Percentiles rank a stretch among this genome's conserved stretches.
phyloP scores from a whole-genome alignment of 2,329 filamentous ascomycete species.

The Cercospora sesami region DNA sequence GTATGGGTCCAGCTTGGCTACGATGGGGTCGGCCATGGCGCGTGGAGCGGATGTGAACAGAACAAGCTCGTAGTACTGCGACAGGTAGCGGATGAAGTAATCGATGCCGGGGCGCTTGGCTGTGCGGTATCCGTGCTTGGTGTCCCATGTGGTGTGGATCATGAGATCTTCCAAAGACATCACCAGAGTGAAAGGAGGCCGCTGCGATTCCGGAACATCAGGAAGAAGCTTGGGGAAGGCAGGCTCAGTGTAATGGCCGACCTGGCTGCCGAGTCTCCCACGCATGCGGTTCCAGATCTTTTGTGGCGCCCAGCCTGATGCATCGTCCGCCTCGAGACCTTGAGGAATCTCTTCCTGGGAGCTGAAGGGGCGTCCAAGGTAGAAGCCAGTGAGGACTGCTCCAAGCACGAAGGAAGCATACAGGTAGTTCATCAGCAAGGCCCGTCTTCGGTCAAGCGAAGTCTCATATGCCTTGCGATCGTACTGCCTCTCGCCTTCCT shows the following conservation, averaged over 20 bases:
- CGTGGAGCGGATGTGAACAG: slow-evolving; percentile 89
- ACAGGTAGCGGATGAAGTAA: slow-evolving; percentile 95
- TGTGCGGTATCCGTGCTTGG: slow-evolving; percentile 91
- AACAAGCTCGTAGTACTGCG: slow-evolving; percentile 96
- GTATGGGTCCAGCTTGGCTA: slow-evolving; percentile 92
- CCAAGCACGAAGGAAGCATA: slow-evolving; percentile 63
- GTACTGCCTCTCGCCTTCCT: slow-evolving; percentile 63
- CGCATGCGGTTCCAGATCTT: slow-evolving; percentile 80
- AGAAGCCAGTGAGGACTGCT: slow-evolving; percentile 62
- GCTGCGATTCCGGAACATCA: slow-evolving; percentile 72
- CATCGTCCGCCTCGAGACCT: slow-evolving; percentile 57
- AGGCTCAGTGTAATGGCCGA: slow-evolving; percentile 94
- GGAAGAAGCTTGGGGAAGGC: slow-evolving; percentile 91
- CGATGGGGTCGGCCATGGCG: slow-evolving; percentile 79
- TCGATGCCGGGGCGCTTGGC: slow-evolving; percentile 94
- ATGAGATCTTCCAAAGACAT: slow-evolving; percentile 91
- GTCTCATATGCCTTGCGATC: slow-evolving; percentile 84
- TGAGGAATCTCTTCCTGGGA: slow-evolving; percentile 70
- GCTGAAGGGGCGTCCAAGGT: slow-evolving; percentile 81
- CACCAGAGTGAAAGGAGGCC: slow-evolving; percentile 88
- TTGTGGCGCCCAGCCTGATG: slow-evolving; percentile 73
- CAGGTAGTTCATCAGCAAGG: slow-evolving; percentile 72
- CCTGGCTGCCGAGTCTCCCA: slow-evolving; percentile 71
- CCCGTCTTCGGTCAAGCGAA: slow-evolving; percentile 79
- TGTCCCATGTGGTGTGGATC: slow-evolving; percentile 90